Evolutionary conservation across 177 flowering plant genomes (phyloP).

Genomic region (Telopea speciosissima): DNA sequence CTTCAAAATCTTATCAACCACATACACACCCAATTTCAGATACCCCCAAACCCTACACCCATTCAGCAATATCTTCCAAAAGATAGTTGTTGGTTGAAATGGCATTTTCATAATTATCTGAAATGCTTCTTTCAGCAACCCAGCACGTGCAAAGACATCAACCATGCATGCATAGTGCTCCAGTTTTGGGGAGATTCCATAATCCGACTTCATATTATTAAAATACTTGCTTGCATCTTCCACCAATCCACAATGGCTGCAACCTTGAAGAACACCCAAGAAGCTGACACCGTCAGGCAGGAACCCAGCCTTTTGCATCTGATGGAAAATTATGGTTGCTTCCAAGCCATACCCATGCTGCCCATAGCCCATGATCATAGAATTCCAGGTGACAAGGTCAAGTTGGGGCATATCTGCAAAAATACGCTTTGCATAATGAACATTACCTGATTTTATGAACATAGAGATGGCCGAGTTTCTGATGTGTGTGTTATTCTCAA

Average conservation of each 20-base stretch:
- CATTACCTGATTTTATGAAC: slow-evolving; percentile 30
- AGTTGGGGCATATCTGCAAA: slow-evolving; percentile 11
- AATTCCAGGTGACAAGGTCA: slow-evolving; percentile 22
- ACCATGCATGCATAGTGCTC: slow-evolving; percentile 35
- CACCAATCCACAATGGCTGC: slow-evolving; percentile 22
- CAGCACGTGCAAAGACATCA: slow-evolving; percentile 32
- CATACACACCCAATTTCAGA: slow-evolving; percentile 21
- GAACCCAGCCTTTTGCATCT: slow-evolving; percentile 25
- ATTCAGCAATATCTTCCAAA: slow-evolving; percentile 30
- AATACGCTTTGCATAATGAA: slow-evolving; percentile 12
- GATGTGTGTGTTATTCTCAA: slow-evolving; percentile 19
- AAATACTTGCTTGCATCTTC: slow-evolving; percentile 16
- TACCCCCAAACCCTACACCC: slow-evolving; percentile 29
- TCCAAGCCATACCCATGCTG: slow-evolving; percentile 22
- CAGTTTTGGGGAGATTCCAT: slow-evolving; percentile 18
- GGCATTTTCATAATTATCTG: slow-evolving; percentile 21
- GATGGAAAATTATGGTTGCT: slow-evolving; percentile 16
- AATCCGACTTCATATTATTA: slow-evolving; percentile 15
- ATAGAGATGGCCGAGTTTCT: slow-evolving; percentile 26
- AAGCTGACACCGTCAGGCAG: slow-evolving; percentile 26
- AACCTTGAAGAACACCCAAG: slow-evolving; percentile 30
- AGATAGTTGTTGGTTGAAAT: slow-evolving; percentile 18
- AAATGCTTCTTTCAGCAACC: slow-evolving; percentile 27
- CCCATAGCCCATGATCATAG: slow-evolving; percentile 25
- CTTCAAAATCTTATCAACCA: slow-evolving; percentile 18